These are phyloP conservation scores for Platanus orientalis DNA, from an alignment of 164 flowering plant genomes.

Conservation along the genomic window DNA sequence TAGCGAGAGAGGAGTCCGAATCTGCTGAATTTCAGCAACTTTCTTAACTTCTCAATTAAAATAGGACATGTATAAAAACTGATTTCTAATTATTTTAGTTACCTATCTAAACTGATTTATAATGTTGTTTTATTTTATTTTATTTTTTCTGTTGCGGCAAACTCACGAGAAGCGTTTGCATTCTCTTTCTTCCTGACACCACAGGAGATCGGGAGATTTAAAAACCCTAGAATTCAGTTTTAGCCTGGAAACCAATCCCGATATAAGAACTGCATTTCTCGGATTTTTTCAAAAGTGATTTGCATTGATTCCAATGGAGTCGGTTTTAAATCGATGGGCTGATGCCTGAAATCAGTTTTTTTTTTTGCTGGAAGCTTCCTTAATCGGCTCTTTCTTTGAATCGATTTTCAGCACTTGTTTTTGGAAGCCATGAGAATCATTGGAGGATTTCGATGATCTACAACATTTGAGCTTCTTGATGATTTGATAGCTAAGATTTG, in stretches of 20 bases:
- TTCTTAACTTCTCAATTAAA: no score
- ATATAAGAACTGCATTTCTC: not conserved
- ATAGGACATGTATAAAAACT: no score
- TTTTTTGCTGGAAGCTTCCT: not conserved
- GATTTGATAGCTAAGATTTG: not conserved
- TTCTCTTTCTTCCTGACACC: not conserved
- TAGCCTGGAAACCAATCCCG: no score
- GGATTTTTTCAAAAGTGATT: not conserved
- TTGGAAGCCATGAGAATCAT: not conserved
- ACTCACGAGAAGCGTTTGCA: conserved; percentile 1
- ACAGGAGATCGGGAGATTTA: not conserved
- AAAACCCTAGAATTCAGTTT: not conserved
- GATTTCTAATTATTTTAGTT: no score
- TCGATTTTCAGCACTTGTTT: not conserved
- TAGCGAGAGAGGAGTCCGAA: no score
- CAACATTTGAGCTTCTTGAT: not conserved
- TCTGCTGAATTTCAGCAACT: no score
- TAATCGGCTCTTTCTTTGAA: not conserved
- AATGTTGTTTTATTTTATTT: no score
- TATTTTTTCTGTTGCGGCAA: no score
- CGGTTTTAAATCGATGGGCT: not conserved
- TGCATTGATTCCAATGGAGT: not conserved
- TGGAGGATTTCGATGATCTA: no score
- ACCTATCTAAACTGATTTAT: no score
- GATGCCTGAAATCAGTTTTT: not conserved